These are phyloP conservation scores for Rhodosporidiobolus sp. DNA, from an alignment of 768 basidiomycete genomes.

Conservation along the genomic window DNA sequence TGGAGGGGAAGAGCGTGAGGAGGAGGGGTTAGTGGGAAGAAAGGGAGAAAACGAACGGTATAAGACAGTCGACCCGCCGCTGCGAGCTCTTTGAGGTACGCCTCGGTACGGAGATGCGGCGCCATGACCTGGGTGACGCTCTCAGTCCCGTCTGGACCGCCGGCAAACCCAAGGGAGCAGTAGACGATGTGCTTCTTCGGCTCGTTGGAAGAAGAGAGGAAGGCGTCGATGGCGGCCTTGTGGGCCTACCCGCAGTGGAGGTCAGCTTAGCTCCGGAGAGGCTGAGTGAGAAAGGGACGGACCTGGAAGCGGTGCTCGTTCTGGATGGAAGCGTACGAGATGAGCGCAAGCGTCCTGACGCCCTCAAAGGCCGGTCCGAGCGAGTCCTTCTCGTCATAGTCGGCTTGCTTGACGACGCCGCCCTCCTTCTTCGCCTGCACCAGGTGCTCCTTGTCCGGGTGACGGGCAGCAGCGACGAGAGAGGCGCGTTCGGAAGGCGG, in stretches of 20 bases:
- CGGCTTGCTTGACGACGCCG: not conserved
- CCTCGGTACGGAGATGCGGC: constrained; percentile 1
- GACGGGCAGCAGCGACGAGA: not conserved
- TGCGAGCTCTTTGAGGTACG: not conserved
- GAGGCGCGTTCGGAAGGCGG: not conserved
- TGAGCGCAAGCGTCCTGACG: not conserved
- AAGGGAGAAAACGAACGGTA: not conserved
- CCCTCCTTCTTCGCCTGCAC: not conserved
- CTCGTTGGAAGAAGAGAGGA: too few relatives aligned
- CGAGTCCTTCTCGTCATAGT: not conserved
- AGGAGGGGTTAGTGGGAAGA: not conserved
- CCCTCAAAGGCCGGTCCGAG: not conserved
- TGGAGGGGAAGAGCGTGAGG: not conserved
- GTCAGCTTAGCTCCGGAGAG: not conserved
- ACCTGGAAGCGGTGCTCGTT: constrained; percentile 11
- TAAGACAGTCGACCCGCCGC: not conserved
- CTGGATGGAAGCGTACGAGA: not conserved
- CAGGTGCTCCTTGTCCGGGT: not conserved
- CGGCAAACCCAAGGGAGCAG: constrained; percentile 2
- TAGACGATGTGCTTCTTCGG: not conserved
- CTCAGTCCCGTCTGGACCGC: not conserved
- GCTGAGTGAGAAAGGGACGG: not conserved
- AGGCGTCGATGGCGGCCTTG: not conserved
- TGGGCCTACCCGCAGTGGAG: not conserved
- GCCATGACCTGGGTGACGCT: constrained; percentile 4